A percentile compares a stretch with the other conserved stretches of the same genome.
phyloP scores from a whole-genome alignment of 441 rosid genomes.

The Corymbia calophylla region DNA sequence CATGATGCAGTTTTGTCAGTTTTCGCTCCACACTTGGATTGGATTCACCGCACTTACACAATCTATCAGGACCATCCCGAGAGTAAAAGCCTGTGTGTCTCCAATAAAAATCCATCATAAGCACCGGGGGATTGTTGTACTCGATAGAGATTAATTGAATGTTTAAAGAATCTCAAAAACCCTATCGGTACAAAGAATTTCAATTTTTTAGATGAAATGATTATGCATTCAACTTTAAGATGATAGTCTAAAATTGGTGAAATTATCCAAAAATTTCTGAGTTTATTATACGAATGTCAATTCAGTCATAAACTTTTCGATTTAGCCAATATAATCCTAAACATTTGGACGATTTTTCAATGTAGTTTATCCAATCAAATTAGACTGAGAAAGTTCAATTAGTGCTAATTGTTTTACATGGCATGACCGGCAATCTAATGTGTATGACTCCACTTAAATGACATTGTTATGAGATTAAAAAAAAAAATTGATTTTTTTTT shows the following conservation, averaged over 20 bases:
- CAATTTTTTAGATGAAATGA: not conserved
- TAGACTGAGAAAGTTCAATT: accelerated
- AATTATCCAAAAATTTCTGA: not conserved
- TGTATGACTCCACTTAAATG: accelerated
- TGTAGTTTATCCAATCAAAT: not conserved
- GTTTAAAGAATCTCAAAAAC: not conserved
- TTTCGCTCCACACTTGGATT: not conserved
- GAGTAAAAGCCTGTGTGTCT: not conserved
- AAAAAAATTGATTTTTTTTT: not conserved
- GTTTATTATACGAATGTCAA: not conserved
- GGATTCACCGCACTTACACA: not conserved
- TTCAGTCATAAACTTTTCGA: accelerated
- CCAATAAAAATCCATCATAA: not conserved
- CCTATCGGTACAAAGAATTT: accelerated
- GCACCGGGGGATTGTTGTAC: accelerated
- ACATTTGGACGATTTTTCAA: not conserved
- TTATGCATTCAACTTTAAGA: not conserved
- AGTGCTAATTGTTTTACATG: accelerated
- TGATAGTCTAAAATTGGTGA: not conserved
- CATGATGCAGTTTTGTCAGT: not conserved
- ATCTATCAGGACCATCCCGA: accelerated
- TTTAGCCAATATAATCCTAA: not conserved
- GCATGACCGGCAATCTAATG: accelerated
- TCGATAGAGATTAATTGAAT: not conserved
- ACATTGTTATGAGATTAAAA: not conserved